These are phyloP conservation scores for Xylaria sp. DNA, from an alignment of 495 filamentous ascomycete species.

Conservation along the genomic window DNA sequence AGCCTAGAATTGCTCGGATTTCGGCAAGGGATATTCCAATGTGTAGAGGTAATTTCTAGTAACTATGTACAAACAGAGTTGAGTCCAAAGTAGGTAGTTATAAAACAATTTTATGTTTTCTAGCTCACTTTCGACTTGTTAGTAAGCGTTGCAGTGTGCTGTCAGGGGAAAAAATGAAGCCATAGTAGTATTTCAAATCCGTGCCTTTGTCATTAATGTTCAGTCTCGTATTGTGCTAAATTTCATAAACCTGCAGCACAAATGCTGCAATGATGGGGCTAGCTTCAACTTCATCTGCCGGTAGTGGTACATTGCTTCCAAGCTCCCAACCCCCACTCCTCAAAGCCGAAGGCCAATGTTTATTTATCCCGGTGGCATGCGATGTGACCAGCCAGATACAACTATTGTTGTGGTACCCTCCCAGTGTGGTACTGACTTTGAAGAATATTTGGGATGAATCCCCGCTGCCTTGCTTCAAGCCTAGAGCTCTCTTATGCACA, in stretches of 20 bases:
- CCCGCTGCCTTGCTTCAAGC: neutral
- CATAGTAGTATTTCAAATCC: neutral
- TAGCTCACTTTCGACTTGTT: neutral
- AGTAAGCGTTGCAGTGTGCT: neutral
- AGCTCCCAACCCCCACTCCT: neutral
- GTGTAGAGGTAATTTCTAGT: neutral
- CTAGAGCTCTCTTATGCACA: neutral
- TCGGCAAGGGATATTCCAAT: neutral
- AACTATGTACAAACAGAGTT: neutral
- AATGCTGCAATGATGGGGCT: neutral
- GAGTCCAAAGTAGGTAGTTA: neutral
- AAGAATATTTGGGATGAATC: neutral
- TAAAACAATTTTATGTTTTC: neutral
- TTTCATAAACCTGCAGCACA: neutral
- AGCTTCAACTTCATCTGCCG: neutral
- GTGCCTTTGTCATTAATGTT: neutral
- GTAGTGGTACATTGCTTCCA: neutral
- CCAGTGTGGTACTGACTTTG: neutral
- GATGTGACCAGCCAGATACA: neutral
- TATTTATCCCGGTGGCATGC: neutral
- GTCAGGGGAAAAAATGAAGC: neutral
- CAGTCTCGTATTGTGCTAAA: neutral
- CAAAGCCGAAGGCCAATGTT: neutral
- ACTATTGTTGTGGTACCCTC: neutral
- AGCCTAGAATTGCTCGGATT: neutral